Percentiles rank a stretch among this genome's conserved stretches.
phyloP scores from a whole-genome alignment of 2,329 filamentous ascomycete species.

The Ophiostoma piceae region DNA sequence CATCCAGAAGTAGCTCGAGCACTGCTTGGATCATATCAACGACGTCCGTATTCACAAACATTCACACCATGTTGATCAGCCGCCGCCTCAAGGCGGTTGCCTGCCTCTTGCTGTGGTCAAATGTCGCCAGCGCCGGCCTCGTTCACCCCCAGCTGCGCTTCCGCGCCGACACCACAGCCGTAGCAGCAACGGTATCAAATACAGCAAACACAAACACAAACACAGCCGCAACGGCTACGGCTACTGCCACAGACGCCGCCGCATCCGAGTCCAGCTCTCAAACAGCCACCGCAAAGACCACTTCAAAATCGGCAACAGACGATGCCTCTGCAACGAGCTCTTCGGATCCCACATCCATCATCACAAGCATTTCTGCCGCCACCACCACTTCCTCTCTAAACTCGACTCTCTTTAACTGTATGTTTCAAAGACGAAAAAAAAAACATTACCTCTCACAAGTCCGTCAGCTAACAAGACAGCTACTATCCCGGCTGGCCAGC shows the following conservation, averaged over 20 bases:
- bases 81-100: constrained; percentile 23
- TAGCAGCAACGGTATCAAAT: neutral
- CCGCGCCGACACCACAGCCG: constrained; percentile 20
- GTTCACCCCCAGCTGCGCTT: constrained; percentile 23
- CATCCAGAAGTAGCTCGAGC: neutral
- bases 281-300: neutral
- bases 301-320: neutral
- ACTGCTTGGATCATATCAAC: neutral
- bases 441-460: neutral
- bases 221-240: neutral
- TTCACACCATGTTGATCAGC: constrained; percentile 22
- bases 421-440: constrained; percentile 27
- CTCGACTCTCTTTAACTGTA: constrained; percentile 30
- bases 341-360: neutral
- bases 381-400: constrained; percentile 25
- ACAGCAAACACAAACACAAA: constrained; percentile 13
- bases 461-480: constrained; percentile 32
- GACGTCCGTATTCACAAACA: neutral
- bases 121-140: constrained; percentile 25
- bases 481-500: constrained; percentile 45
- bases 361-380: constrained; percentile 15
- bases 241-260: neutral
- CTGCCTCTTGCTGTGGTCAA: constrained; percentile 25
- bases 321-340: neutral
- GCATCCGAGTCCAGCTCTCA: neutral